Conservation (phyloP, 2,329 filamentous ascomycete genomes). For the Esteya vermicola region DNA sequence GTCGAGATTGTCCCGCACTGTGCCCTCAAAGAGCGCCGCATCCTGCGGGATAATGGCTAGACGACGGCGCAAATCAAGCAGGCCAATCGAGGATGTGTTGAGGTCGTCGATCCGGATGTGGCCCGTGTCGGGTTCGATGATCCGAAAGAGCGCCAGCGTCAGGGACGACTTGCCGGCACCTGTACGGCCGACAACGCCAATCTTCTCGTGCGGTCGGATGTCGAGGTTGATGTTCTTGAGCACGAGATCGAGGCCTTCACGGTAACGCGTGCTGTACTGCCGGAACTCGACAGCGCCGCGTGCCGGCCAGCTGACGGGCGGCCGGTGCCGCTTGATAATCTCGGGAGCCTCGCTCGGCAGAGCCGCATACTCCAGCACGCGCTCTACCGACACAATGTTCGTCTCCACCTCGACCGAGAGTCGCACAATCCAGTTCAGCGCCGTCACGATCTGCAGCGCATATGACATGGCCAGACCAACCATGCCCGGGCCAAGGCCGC, state of each 20-base stretch:
- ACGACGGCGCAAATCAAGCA: conserved; percentile 75
- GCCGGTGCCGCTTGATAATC: conserved; percentile 75
- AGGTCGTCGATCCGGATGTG: conserved; percentile 80
- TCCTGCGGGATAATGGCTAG: conserved; percentile 97
- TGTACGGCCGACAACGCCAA: conserved; percentile 90
- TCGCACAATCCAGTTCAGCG: conserved; percentile 96
- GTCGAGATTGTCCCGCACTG: conserved; percentile 84
- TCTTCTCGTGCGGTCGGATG: conserved; percentile 95
- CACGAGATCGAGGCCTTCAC: conserved; percentile 77
- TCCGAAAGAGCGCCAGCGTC: conserved; percentile 83
- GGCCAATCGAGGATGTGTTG: conserved; percentile 78
- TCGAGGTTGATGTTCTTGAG: conserved; percentile 83
- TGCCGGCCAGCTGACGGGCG: conserved; percentile 81
- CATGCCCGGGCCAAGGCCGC: conserved; percentile 50
- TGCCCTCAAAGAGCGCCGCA: conserved; percentile 66
- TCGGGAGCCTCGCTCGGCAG: conserved; percentile 90
- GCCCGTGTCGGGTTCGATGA: conserved; percentile 77
- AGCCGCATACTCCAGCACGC: conserved; percentile 86
- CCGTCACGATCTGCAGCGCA: conserved; percentile 90
- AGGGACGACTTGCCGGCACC: conserved; percentile 93
- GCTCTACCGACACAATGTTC: conserved; percentile 98
- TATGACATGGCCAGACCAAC: conserved; percentile 96
- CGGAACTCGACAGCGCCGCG: conserved; percentile 80
- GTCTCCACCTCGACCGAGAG: conserved; percentile 99
- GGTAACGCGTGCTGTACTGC: conserved; percentile 89